Base-by-base conservation (phyloP, 768 basidiomycete species). In the Phlebiopsis flavidoalba region DNA sequence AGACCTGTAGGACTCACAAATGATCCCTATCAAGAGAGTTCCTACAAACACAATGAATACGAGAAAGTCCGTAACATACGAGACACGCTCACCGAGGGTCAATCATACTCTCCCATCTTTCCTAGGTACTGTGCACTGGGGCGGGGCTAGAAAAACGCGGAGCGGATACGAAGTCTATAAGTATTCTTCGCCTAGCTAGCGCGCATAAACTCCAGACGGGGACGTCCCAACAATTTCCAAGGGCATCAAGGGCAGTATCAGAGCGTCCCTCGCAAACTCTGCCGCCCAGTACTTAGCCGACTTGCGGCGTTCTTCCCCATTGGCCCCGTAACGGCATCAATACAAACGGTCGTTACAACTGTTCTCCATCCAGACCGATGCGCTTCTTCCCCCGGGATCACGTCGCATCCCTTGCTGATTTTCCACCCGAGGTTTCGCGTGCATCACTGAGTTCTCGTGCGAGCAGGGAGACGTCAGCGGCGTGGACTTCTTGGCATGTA, bases 71-170 rank as follows among this genome's bases (percentile, higher is more conserved):
- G 3, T 31, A 31, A 31, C 26, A 31, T 6, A 31, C 26, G n/a
- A 17, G 52, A 36, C 12, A 15, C 5, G n/a, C 54, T 55, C 40
- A 63, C 63, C 63, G 48, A 64, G 60, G 36, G 48, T 64, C 36
- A 59, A 46, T 61, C 63, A n/a, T 33, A 60, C 21, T 53, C 57
- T 19, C 60, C 60, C 63, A 64, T 64, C 33, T 17, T 48, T 60
- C 37, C 57, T 48, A 26, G 8, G 40, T 40, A 15, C 5, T 15
- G 54, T 55, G 37, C 54, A 55, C 37, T 36, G 37, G 54, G 54
- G 21, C 36, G 43, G n/a, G 37, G 54, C 40, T 55, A 21, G 14
- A 37, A 17, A 43, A 8, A 4, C 40, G 3, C 40, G 3, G 3
- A 12, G 40, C 40, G 40, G 40, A 43, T 17, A 10, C 40, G 17